phyloP scores from a whole-genome alignment of 257 asterid genomes.

The Jasminum sambac region DNA sequence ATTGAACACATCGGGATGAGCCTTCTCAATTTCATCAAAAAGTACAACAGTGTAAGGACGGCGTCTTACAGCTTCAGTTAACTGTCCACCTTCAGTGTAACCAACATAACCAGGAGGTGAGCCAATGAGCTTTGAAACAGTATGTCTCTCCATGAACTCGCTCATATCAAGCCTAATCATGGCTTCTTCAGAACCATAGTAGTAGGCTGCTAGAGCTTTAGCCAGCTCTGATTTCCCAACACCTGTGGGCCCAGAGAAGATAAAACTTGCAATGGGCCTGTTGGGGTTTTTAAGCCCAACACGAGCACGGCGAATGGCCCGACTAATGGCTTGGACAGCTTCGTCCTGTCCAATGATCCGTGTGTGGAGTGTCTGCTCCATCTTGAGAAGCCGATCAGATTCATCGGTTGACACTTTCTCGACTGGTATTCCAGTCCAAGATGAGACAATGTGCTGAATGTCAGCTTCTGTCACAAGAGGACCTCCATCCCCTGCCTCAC shows the following conservation, averaged over 20 bases:
- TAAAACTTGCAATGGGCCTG: constrained; percentile 85
- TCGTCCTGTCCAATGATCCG: constrained; percentile 80
- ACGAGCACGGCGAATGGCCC: constrained; percentile 86
- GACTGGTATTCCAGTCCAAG: constrained; percentile 98
- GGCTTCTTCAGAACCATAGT: constrained; percentile 82
- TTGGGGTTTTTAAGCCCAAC: constrained; percentile 82
- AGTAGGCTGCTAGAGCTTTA: constrained; percentile 71
- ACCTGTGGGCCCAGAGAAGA: constrained; percentile 90
- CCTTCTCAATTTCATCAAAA: constrained; percentile 84
- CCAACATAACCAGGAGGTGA: constrained; percentile 96
- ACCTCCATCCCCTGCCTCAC: constrained; percentile 83
- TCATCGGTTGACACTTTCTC: constrained; percentile 90
- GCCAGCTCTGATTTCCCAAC: constrained; percentile 89
- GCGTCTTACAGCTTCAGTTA: constrained; percentile 78
- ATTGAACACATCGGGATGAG: constrained; percentile 78
- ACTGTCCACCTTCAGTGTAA: constrained; percentile 77
- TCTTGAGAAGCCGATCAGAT: constrained; percentile 89
- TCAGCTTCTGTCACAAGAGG: constrained; percentile 88
- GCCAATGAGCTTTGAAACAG: constrained; percentile 79
- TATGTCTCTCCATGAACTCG: constrained; percentile 90
- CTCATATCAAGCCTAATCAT: constrained; percentile 92
- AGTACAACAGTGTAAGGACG: constrained; percentile 75
- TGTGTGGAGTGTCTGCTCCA: constrained; percentile 91
- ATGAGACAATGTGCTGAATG: constrained; percentile 92
- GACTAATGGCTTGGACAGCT: constrained; percentile 72